Conservation (phyloP, 2,329 filamentous ascomycete species). For the Fusarium neocosmosporiellum region DNA sequence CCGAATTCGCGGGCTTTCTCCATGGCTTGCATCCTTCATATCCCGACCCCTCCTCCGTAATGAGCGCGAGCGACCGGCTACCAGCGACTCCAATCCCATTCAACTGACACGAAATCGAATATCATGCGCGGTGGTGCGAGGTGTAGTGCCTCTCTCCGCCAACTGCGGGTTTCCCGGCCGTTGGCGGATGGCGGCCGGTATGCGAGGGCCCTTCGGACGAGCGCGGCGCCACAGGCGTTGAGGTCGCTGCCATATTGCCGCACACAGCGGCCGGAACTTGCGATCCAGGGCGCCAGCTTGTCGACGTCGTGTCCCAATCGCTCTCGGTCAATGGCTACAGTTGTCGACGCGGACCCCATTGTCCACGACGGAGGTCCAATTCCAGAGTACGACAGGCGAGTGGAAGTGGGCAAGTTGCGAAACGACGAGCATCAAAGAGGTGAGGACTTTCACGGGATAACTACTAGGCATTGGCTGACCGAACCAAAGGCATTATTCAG, state of each 20-base stretch:
- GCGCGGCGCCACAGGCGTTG: constrained; percentile 23
- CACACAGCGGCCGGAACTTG: constrained; percentile 1
- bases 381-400: constrained; percentile 87
- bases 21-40: constrained; percentile 24
- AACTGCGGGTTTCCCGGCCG: constrained; percentile 21
- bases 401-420: constrained; percentile 76
- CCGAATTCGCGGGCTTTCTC: constrained; percentile 40
- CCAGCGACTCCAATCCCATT: background rate
- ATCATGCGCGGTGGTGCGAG: constrained; percentile 36
- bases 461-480: constrained; percentile 20
- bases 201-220: constrained; percentile 38
- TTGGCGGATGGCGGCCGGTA: constrained; percentile 28
- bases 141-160: constrained; percentile 31
- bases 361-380: constrained; percentile 73
- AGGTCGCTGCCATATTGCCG: constrained; percentile 14
- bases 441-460: constrained; percentile 49
- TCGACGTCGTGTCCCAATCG: constrained; percentile 18
- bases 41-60: constrained; percentile 2
- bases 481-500: constrained; percentile 79
- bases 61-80: constrained; percentile 18
- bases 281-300: constrained; percentile 2
- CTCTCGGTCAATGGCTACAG: constrained; percentile 46
- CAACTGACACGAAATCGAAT: constrained; percentile 9
- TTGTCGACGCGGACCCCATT: constrained; percentile 32
- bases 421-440: constrained; percentile 94